Evolutionary conservation across 768 basidiomycete species (phyloP).

Genomic region (Strobilomyces confusus): DNA sequence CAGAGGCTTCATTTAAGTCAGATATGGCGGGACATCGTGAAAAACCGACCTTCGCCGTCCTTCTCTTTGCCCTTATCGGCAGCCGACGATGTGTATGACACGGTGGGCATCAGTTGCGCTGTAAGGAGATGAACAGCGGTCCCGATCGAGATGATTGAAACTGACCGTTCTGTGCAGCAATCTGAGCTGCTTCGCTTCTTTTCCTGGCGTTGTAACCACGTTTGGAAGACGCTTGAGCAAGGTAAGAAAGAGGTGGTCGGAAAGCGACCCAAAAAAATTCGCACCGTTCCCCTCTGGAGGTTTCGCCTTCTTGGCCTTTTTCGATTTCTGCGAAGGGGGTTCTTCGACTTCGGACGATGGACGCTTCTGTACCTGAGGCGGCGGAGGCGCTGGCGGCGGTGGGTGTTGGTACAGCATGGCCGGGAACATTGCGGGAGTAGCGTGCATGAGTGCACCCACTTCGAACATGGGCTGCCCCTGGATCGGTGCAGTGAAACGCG

Average conservation of each 20-base stretch:
- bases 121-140: conserved; percentile 15
- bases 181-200: conserved; percentile 64
- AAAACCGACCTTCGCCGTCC: conserved; percentile 35
- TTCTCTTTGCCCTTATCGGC: conserved; percentile 46
- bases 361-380: conserved; percentile 34
- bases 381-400: conserved; percentile 23
- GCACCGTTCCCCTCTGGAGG: conserved; percentile 32
- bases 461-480: conserved; percentile 30
- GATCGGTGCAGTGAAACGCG: conserved; percentile 41
- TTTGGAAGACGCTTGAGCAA: conserved; percentile 41
- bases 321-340: conserved; percentile 42
- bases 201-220: conserved; percentile 72
- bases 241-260: conserved; percentile 9
- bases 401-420: conserved; percentile 30
- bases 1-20: conserved; percentile 9
- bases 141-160: conserved; percentile 8
- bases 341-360: conserved; percentile 37
- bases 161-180: conserved; percentile 61
- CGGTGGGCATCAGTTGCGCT: conserved; percentile 46
- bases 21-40: background rate
- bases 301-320: conserved; percentile 42
- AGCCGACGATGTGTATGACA: conserved; percentile 38
- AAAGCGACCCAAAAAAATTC: conserved; percentile 9
- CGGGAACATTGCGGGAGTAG: conserved; percentile 24
- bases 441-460: conserved; percentile 31